Percentiles rank a stretch among this genome's conserved stretches.
Conservation (phyloP, 2,329 filamentous ascomycete species). For the Zasmidium angulare region DNA sequence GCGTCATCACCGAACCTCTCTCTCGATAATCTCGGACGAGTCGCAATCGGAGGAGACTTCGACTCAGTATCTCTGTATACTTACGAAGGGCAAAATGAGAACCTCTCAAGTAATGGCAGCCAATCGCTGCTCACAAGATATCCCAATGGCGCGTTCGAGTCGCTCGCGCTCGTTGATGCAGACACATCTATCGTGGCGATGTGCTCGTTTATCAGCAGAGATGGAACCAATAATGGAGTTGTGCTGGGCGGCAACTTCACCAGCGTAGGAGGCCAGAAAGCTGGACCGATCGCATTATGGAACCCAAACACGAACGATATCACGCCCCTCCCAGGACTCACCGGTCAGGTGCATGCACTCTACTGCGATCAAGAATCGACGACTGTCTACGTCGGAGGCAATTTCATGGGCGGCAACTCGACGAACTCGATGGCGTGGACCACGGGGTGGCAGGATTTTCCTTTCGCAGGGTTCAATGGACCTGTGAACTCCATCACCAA, state of each 20-base stretch:
- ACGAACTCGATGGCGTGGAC: constrained; percentile 88
- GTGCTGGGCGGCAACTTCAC: constrained; percentile 96
- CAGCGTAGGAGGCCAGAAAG: constrained; percentile 73
- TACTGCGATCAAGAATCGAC: constrained; percentile 75
- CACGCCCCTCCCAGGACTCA: constrained; percentile 74
- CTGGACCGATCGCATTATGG: constrained; percentile 77
- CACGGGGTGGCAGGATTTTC: constrained; percentile 72
- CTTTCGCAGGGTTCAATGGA: constrained; percentile 93
- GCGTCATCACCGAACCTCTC: constrained; percentile 68
- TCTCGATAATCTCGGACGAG: constrained; percentile 72
- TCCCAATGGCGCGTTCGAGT: constrained; percentile 80
- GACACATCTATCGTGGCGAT: constrained; percentile 86
- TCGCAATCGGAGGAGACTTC: constrained; percentile 87
- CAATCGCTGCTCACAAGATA: constrained; percentile 77
- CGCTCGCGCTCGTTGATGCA: constrained; percentile 69
- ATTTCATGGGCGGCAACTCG: constrained; percentile 75
- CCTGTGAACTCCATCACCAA: constrained; percentile 83
- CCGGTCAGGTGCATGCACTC: constrained; percentile 77
- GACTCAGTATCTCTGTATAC: constrained; percentile 87
- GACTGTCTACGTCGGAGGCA: constrained; percentile 88
- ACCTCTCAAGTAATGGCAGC: constrained; percentile 70
- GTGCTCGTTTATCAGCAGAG: constrained; percentile 71
- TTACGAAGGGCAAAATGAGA: constrained; percentile 75
- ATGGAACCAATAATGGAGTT: constrained; percentile 69
- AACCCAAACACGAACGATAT: constrained; percentile 70